Percentiles rank a stretch among this genome's conserved stretches.
These are phyloP conservation scores for Zygnema cylindricum DNA, from an alignment of 139 green algal genomes.

Conservation along the genomic window DNA sequence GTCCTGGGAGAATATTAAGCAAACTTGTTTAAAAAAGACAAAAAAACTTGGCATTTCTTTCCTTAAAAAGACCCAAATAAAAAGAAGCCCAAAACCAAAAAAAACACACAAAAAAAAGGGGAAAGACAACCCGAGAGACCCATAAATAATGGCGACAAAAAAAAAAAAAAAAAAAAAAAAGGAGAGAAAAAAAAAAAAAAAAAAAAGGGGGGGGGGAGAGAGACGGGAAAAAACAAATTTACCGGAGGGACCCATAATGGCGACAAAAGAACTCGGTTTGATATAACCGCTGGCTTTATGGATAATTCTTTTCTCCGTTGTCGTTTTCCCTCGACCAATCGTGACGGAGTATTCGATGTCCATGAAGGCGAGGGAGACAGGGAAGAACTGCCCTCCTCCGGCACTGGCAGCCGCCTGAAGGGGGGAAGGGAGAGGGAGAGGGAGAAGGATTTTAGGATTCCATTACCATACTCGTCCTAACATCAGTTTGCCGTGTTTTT, in stretches of 20 bases:
- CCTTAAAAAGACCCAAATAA: no score
- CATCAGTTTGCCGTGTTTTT: no score
- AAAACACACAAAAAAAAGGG: no score
- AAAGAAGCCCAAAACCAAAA: no score
- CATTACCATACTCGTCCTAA: no score
- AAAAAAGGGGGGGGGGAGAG: not conserved
- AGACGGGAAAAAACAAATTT: not conserved
- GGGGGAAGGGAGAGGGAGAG: no score
- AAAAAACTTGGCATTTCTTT: no score
- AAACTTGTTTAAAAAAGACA: no score
- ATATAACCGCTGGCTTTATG: conserved; percentile 34
- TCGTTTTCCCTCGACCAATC: conserved; percentile 17
- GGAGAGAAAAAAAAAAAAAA: conserved; percentile 4
- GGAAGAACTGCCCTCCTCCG: not conserved
- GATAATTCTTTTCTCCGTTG: conserved; percentile 29
- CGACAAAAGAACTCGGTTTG: conserved; percentile 30
- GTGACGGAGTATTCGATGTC: conserved; percentile 39
- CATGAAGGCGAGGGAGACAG: conserved; percentile 44
- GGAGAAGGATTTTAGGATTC: no score
- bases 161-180: no score
- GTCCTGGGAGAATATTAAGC: no score
- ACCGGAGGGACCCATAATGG: conserved; percentile 58
- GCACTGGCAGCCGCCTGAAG: not conserved
- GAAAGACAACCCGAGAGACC: not conserved
- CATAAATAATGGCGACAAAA: not conserved